Base-by-base conservation (phyloP, 768 basidiomycete genomes). In the Tricholoma flavovirens region DNA sequence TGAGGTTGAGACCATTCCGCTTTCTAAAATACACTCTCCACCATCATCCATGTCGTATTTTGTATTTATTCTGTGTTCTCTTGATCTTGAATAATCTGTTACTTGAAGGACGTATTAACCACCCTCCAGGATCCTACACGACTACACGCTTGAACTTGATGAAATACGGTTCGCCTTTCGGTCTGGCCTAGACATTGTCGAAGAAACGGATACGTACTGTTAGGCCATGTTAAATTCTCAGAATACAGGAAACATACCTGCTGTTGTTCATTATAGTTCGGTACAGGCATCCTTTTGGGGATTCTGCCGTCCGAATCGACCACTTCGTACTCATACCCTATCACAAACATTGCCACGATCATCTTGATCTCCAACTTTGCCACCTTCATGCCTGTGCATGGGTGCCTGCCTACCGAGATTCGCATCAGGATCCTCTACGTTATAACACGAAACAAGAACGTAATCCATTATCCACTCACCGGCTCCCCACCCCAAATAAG, bases 401-500 rank as follows among this genome's bases (percentile, higher is more conserved):
- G 43, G 22, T 45, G 43, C 22, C 43, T 21, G 1, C 43, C 43
- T 45, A 45, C 43, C 43, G 8, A 24, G 24, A 12, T 24, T 22
- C 22, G 17, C 43, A 45, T 42, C 17, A 42, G 19, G n/a, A n/a
- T n/a, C n/a, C 19, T 17, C 40, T 7, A 24, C 11, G 22, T 14
- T 12, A 14, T 12, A 24, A 14, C 19, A 14, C 9, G 14, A 45
- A 24, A 45, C 12, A 14, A 17, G 10, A n/a, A 51, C n/a, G 4
- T 3, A 21, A 50, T 4, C 49, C 3, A 59, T 63, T 43, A 50
- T 4, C 49, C 3, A 59, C 64, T 43, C 49, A 72, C 73, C 74
- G 33, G 64, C 71, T 21, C 74, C 75, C 73, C 73, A 75, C 1
- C 68, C 75, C 2, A 75, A 45, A 56, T 62, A 76, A 7, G 67